Evolutionary conservation across 768 basidiomycete species (phyloP).

Genomic region (Boletus rubroflammeus): DNA sequence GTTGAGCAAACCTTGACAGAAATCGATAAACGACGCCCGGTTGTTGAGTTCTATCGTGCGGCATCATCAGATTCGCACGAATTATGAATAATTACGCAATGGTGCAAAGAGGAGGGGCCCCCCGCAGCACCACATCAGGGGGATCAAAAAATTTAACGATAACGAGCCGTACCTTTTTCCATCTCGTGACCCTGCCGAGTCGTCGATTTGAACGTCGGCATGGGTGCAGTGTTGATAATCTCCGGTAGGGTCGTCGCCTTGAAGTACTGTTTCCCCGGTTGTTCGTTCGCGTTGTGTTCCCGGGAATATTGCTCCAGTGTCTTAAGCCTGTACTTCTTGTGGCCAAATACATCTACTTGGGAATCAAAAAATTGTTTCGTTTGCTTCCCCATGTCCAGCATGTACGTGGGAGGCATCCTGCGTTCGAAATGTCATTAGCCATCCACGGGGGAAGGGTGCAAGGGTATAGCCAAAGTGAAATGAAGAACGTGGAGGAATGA

Average conservation of each 20-base stretch:
- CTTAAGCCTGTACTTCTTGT: conserved; percentile 87
- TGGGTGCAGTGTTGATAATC: conserved; percentile 94
- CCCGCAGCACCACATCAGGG: not conserved
- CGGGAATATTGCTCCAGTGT: conserved; percentile 91
- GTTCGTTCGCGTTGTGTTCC: conserved; percentile 93
- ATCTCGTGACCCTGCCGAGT: conserved; percentile 72
- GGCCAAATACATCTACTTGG: conserved; percentile 66
- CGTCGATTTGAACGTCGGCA: conserved; percentile 78
- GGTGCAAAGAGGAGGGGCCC: not conserved
- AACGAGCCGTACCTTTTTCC: conserved; percentile 69
- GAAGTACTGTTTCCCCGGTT: conserved; percentile 99
- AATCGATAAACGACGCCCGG: conserved; percentile 93
- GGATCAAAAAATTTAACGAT: not conserved
- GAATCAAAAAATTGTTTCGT: conserved; percentile 89
- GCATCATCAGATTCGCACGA: conserved; percentile 20
- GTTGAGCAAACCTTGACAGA: conserved; percentile 90
- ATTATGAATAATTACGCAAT: conserved; percentile 7
- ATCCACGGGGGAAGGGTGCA: no score
- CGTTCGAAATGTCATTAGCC: conserved; percentile 2
- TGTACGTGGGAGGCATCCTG: conserved; percentile 86
- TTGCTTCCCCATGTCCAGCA: conserved; percentile 97
- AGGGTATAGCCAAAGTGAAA: not conserved
- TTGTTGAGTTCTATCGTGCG: conserved; percentile 77
- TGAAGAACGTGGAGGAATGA: not conserved
- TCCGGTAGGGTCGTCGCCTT: conserved; percentile 90